Evolutionary conservation across 2,329 filamentous ascomycete species (phyloP).

Genomic region (Epichloe gansuensis): DNA sequence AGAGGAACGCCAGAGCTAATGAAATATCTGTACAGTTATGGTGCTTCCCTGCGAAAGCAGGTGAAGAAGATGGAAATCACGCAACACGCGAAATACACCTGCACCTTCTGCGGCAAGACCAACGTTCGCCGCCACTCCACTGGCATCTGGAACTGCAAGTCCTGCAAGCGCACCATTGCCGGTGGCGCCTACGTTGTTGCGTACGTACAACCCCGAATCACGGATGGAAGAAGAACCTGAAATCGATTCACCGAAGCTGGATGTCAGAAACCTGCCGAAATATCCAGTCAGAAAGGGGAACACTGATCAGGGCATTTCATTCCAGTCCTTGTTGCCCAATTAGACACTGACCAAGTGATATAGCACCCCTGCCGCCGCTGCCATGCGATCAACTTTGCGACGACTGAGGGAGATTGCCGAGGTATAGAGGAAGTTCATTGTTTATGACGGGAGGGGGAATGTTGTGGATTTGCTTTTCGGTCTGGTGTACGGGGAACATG

Average conservation of each 20-base stretch:
- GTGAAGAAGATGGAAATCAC: constrained; percentile 99
- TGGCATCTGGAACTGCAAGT: constrained; percentile 94
- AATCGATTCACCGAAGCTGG: background rate
- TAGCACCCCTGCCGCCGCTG: constrained; percentile 84
- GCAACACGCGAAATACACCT: constrained; percentile 94
- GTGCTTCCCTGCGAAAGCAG: constrained; percentile 96
- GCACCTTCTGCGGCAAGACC: constrained; percentile 98
- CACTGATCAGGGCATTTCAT: background rate
- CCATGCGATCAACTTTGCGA: constrained; percentile 92
- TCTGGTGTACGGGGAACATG: constrained; percentile 33
- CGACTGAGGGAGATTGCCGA: constrained; percentile 95
- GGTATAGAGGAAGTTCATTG: constrained; percentile 49
- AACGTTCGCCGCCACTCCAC: constrained; percentile 83
- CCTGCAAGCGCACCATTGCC: constrained; percentile 72
- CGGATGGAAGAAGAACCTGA: background rate
- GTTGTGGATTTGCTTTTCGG: constrained; percentile 33
- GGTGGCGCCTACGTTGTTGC: constrained; percentile 85
- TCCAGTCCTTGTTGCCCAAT: background rate
- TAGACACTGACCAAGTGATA: constrained; percentile 2
- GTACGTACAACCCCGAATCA: constrained; percentile 48
- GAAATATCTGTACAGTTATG: constrained; percentile 51
- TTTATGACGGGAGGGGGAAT: constrained; percentile 15
- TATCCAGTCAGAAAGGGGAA: background rate
- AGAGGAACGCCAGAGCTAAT: background rate
- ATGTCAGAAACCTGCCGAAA: background rate